Conservation (phyloP, 805 yeast species). For the Barnettozyma vustinii region DNA sequence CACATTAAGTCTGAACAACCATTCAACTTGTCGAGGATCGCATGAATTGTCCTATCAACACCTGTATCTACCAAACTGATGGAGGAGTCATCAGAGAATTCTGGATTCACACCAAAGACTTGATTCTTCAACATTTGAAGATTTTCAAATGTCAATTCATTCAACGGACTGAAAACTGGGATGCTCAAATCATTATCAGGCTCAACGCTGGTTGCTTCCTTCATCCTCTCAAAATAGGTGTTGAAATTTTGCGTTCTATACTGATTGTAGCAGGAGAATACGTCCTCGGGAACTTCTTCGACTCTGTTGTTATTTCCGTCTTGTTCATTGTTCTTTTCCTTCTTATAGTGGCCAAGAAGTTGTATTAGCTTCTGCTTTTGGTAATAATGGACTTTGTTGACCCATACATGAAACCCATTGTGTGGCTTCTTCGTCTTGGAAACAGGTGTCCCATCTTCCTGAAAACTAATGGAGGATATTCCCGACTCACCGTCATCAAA, state of each 20-base stretch:
- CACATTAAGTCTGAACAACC: neutral
- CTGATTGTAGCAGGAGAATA: conserved; percentile 15
- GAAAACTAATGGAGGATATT: conserved; percentile 7
- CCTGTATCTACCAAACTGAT: neutral
- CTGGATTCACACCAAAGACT: conserved; percentile 5
- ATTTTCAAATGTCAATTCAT: conserved; percentile 15
- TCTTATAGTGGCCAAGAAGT: neutral
- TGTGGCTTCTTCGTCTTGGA: conserved; percentile 8
- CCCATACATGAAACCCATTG: conserved; percentile 8
- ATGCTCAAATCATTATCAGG: neutral
- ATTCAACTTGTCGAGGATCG: neutral
- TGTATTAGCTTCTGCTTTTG: conserved; percentile 1
- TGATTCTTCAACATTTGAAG: conserved; percentile 10
- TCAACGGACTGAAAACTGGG: conserved; percentile 13
- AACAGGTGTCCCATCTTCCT: conserved; percentile 7
- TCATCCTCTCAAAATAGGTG: conserved; percentile 5
- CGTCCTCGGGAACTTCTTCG: conserved; percentile 9
- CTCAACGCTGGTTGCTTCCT: neutral
- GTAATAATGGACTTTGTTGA: conserved; percentile 6
- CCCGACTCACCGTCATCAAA: neutral
- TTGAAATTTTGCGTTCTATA: conserved; percentile 12
- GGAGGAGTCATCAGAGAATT: conserved; percentile 11
- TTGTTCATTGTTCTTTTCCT: neutral
- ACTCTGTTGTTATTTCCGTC: neutral
- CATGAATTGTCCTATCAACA: neutral